Conservation (phyloP, 257 asterid species). For the Euphrasia confusa region DNA sequence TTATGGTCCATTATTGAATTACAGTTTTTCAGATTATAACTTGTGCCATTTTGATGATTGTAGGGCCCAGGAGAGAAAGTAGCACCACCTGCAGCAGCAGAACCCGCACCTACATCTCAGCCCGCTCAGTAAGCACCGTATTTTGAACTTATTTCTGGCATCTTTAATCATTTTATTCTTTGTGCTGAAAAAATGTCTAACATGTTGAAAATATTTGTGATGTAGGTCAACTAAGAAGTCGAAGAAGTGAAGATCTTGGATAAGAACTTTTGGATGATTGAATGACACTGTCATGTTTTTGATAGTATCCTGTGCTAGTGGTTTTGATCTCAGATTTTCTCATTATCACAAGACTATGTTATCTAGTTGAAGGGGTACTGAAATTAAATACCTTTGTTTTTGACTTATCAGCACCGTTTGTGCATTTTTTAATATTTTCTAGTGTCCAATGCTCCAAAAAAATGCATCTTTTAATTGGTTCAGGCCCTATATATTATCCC, state of each 20-base stretch:
- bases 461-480: too few species aligned
- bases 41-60: background rate
- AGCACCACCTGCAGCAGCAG: constrained; percentile 24
- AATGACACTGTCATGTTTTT: constrained; percentile 20
- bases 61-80: constrained; percentile 37
- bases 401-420: background rate
- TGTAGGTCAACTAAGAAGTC: constrained; percentile 30
- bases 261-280: background rate
- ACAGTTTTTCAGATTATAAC: background rate
- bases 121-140: background rate
- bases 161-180: background rate
- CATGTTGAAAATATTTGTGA: background rate
- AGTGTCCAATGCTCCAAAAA: background rate
- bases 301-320: constrained; percentile 8
- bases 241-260: constrained; percentile 26
- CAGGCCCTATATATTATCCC: too few species aligned
- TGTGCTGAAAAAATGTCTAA: background rate
- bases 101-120: constrained; percentile 2
- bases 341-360: constrained; percentile 9
- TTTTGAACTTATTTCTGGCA: background rate
- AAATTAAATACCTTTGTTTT: constrained; percentile 11
- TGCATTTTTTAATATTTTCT: background rate
- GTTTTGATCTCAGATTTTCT: constrained; percentile 12
- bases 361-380: constrained; percentile 7
- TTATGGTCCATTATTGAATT: background rate